These are phyloP conservation scores for Fusarium hostae DNA, from an alignment of 2,329 filamentous ascomycete genomes.

Conservation along the genomic window DNA sequence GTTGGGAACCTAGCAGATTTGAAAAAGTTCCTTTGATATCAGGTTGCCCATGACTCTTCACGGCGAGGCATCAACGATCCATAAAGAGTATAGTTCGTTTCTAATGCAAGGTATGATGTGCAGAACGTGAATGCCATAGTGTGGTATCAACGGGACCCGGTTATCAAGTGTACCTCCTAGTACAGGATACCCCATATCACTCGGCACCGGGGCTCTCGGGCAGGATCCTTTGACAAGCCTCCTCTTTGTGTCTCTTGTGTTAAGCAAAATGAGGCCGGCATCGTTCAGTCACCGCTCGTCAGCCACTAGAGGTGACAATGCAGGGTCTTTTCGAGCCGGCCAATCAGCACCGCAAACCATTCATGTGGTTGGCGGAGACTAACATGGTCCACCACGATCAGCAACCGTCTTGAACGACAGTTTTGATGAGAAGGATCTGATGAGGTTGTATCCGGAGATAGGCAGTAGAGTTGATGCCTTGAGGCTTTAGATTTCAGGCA, in stretches of 20 bases:
- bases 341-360: constrained; percentile 12
- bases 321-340: constrained; percentile 28
- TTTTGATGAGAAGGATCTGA: not conserved
- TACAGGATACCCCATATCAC: constrained; percentile 5
- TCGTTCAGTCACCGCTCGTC: constrained; percentile 31
- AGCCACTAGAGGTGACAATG: constrained; percentile 29
- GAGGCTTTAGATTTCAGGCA: not conserved
- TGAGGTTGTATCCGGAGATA: not conserved
- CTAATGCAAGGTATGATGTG: constrained; percentile 31
- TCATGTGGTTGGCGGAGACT: not conserved
- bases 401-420: constrained; percentile 9
- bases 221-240: not conserved
- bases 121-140: not conserved
- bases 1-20: constrained; percentile 13
- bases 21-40: constrained; percentile 29
- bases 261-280: constrained; percentile 22
- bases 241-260: constrained; percentile 1
- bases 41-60: constrained; percentile 28
- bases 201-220: not conserved
- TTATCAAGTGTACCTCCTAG: constrained; percentile 11
- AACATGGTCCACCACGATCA: constrained; percentile 8
- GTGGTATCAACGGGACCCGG: constrained; percentile 8
- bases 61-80: constrained; percentile 29
- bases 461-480: constrained; percentile 14
- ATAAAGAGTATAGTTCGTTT: constrained; percentile 20